Conservation (phyloP, 2,329 filamentous ascomycete species). For the Bipolaris cookei region DNA sequence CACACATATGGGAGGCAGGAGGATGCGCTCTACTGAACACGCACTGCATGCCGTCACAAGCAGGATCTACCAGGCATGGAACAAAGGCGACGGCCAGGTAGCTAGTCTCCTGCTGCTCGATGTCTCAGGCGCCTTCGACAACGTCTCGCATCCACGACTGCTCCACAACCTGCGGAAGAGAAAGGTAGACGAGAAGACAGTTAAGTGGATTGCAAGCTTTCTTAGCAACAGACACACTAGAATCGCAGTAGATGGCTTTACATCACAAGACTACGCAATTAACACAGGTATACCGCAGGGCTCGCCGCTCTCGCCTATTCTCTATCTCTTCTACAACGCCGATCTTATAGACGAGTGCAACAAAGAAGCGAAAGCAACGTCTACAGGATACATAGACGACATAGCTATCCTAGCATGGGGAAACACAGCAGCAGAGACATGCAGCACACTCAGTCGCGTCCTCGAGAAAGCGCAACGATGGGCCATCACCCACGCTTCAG, state of each 20-base stretch:
- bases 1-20: constrained; percentile 31
- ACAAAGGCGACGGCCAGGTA: constrained; percentile 19
- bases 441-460: constrained; percentile 18
- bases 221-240: constrained; percentile 21
- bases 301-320: constrained; percentile 40
- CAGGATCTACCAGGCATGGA: constrained; percentile 33
- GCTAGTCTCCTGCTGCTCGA: constrained; percentile 42
- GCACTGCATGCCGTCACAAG: constrained; percentile 37
- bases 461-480: constrained; percentile 26
- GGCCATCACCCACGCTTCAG: constrained; percentile 31
- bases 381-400: constrained; percentile 35
- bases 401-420: constrained; percentile 26
- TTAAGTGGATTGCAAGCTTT: constrained; percentile 30
- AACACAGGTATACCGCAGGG: constrained; percentile 38
- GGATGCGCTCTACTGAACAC: constrained; percentile 30
- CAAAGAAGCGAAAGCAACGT: constrained; percentile 13
- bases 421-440: constrained; percentile 23
- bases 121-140: constrained; percentile 41
- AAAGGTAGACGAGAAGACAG: constrained; percentile 20
- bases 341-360: constrained; percentile 35
- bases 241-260: constrained; percentile 23
- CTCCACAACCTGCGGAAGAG: constrained; percentile 29
- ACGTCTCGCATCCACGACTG: constrained; percentile 30
- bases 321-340: constrained; percentile 45
- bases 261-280: constrained; percentile 18